Percentiles rank a stretch among this genome's conserved stretches.
phyloP scores from a whole-genome alignment of 108 stramenopile species.

The Mediolabrus comicus region DNA sequence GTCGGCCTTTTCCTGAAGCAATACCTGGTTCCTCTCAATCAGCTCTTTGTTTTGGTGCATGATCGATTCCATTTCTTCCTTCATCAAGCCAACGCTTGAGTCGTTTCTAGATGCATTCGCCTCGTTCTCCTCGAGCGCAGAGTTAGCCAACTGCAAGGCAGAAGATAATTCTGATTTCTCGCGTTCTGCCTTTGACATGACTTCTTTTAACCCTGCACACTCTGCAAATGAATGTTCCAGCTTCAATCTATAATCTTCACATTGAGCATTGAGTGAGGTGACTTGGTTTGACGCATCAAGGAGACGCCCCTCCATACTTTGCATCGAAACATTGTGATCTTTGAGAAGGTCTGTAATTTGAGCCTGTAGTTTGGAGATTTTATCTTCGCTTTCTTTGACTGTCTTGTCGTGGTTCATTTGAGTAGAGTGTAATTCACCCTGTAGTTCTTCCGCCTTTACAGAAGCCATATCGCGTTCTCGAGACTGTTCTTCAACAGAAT shows the following conservation, averaged over 20 bases:
- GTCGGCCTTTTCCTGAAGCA: slow-evolving; percentile 20
- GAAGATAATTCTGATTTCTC: slow-evolving; percentile 32
- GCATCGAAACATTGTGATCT: slow-evolving; percentile 26
- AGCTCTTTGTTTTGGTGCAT: slow-evolving; percentile 13
- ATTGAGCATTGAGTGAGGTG: slow-evolving; percentile 10
- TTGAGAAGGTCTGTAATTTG: slow-evolving; percentile 25
- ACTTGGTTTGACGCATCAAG: slow-evolving; percentile 8
- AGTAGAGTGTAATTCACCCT: slow-evolving; percentile 15
- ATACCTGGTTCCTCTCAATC: slow-evolving; percentile 1
- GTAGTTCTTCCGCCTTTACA: slow-evolving; percentile 8
- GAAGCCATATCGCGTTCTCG: slow-evolving; percentile 12
- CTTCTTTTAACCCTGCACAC: slow-evolving; percentile 16
- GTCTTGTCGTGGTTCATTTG: slow-evolving; percentile 1
- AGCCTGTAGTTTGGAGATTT: slow-evolving; percentile 30
- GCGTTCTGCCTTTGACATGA: slow-evolving; percentile 20
- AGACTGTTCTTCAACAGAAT: slow-evolving; percentile 16
- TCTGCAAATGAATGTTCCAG: slow-evolving; percentile 25
- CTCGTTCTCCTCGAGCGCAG: slow-evolving; percentile 2
- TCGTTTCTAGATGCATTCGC: background rate
- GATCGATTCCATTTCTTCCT: slow-evolving; percentile 23
- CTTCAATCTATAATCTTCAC: slow-evolving; percentile 18
- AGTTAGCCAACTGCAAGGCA: slow-evolving; percentile 4
- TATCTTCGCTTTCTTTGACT: slow-evolving; percentile 4
- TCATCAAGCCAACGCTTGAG: slow-evolving; percentile 6
- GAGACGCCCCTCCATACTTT: slow-evolving; percentile 26